Percentiles rank a stretch among this genome's conserved stretches.
Evolutionary conservation across 2,329 filamentous ascomycete species (phyloP).

Genomic region (Arthrobotrys entomopaga): DNA sequence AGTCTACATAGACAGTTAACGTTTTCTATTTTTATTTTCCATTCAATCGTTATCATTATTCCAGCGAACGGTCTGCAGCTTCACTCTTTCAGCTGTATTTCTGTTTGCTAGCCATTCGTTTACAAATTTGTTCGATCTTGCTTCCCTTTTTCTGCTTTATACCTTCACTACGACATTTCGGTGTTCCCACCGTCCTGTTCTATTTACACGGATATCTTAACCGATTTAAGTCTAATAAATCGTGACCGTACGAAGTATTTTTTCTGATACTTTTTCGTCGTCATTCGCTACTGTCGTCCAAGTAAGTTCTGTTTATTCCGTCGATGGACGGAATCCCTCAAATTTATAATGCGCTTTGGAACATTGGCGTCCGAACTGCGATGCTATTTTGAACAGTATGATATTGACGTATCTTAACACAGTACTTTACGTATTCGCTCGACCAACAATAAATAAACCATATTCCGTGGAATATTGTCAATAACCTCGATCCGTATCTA

Average conservation of each 20-base stretch:
- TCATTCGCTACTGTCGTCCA: conserved; percentile 44
- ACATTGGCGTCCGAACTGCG: conserved; percentile 32
- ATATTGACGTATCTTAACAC: conserved; percentile 19
- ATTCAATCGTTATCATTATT: conserved; percentile 59
- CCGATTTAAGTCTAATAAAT: conserved; percentile 53
- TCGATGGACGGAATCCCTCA: conserved; percentile 1
- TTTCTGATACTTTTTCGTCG: conserved; percentile 40
- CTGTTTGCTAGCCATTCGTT: conserved; percentile 60
- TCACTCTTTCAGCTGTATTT: conserved; percentile 60
- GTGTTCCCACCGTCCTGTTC: conserved; percentile 1
- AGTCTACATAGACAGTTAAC: conserved; percentile 57
- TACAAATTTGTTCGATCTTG: conserved; percentile 54
- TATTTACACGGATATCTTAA: conserved; percentile 22
- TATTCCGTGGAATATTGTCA: conserved; percentile 55
- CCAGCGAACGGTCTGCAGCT: conserved; percentile 57
- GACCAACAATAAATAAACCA: conserved; percentile 23
- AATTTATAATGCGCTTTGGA: conserved; percentile 36
- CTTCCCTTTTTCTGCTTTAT: conserved; percentile 18
- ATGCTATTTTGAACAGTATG: conserved; percentile 17
- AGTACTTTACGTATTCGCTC: conserved; percentile 41
- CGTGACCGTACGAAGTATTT: conserved; percentile 53
- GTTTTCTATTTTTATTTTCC: conserved; percentile 42
- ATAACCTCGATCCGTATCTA: conserved; percentile 56
- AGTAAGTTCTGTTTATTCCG: conserved; percentile 27
- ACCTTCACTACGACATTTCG: neutral